These are phyloP conservation scores for Curvularia sp. DNA, from an alignment of 2,329 filamentous ascomycete species.

Conservation along the genomic window DNA sequence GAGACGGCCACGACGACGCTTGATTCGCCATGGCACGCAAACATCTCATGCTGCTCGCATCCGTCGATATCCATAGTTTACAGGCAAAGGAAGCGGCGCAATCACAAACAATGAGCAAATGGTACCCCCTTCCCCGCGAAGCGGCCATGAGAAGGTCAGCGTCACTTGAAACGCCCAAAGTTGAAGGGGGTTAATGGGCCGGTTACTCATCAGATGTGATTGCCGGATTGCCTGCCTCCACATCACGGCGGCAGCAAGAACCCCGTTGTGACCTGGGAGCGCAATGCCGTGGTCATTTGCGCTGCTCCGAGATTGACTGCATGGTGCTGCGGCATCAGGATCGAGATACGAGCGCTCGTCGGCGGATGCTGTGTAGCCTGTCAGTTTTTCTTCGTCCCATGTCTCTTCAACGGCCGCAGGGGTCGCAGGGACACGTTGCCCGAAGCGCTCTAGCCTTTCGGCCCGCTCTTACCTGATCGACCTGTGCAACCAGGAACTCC, in stretches of 20 bases:
- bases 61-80: slow-evolving; percentile 8
- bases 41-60: slow-evolving; percentile 6
- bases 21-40: slow-evolving; percentile 15
- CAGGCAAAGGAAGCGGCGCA: slow-evolving; percentile 8
- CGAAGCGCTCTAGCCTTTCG: slow-evolving; percentile 33
- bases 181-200: slow-evolving; percentile 13
- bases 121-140: slow-evolving; percentile 4
- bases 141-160: slow-evolving; percentile 10
- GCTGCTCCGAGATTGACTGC: slow-evolving; percentile 20
- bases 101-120: slow-evolving; percentile 10
- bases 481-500: slow-evolving; percentile 28
- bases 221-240: slow-evolving; percentile 21
- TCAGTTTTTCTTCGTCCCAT: slow-evolving; percentile 38
- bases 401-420: slow-evolving; percentile 38
- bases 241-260: slow-evolving; percentile 13
- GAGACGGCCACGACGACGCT: slow-evolving; percentile 16
- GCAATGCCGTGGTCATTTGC: slow-evolving; percentile 28
- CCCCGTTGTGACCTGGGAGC: slow-evolving; percentile 15
- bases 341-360: slow-evolving; percentile 32
- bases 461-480: slow-evolving; percentile 40
- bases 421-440: slow-evolving; percentile 25
- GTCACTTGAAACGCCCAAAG: slow-evolving; percentile 4
- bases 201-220: slow-evolving; percentile 12
- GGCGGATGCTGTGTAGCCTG: slow-evolving; percentile 39
- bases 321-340: slow-evolving; percentile 17